Conservation (phyloP, 164 flowering plant genomes). For the Saururus chinensis region DNA sequence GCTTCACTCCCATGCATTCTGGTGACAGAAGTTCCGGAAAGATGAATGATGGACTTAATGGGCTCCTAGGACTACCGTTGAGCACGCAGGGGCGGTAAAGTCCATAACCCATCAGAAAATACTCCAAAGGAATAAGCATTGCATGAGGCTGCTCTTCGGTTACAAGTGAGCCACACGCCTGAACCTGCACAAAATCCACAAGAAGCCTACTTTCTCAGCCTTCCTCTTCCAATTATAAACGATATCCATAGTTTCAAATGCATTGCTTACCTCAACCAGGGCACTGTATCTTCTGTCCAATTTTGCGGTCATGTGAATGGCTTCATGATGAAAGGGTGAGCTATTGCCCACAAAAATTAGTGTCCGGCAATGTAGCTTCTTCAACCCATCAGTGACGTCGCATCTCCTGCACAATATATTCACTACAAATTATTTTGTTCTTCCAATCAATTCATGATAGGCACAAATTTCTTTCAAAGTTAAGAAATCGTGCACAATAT, state of each 20-base stretch:
- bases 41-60: conserved; percentile 79
- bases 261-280: conserved; percentile 66
- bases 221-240: background rate
- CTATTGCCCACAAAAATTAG: conserved; percentile 85
- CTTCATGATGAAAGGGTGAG: conserved; percentile 78
- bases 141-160: conserved; percentile 98
- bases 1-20: conserved; percentile 93
- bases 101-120: conserved; percentile 90
- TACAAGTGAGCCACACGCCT: conserved; percentile 96
- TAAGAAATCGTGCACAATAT: background rate
- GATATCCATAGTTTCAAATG: background rate
- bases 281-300: conserved; percentile 77
- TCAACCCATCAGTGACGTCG: conserved; percentile 71
- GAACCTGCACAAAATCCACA: conserved; percentile 42
- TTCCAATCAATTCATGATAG: background rate
- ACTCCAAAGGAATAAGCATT: conserved; percentile 92
- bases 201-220: background rate
- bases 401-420: conserved; percentile 46
- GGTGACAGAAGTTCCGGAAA: conserved; percentile 92
- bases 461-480: background rate
- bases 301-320: conserved; percentile 69
- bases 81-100: conserved; percentile 47
- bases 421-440: background rate
- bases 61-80: conserved; percentile 78
- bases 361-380: conserved; percentile 68